Conservation (phyloP, 2,329 filamentous ascomycete species). For the Colletotrichum sp. region DNA sequence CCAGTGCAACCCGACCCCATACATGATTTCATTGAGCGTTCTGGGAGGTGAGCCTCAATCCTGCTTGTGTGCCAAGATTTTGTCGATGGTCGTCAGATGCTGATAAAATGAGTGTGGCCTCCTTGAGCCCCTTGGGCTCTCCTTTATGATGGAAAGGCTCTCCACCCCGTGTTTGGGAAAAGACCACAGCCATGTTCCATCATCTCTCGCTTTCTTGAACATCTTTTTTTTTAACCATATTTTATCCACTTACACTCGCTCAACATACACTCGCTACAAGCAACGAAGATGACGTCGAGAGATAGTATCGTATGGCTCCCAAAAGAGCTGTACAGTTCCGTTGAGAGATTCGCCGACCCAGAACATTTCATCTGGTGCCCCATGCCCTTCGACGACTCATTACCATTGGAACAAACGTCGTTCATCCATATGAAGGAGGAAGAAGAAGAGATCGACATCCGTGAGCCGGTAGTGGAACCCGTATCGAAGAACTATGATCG, state of each 20-base stretch:
- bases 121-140: not conserved
- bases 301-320: slow-evolving; percentile 16
- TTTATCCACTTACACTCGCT: not conserved
- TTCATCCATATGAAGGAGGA: slow-evolving; percentile 3
- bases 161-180: not conserved
- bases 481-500: not conserved
- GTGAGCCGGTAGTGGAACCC: not conserved
- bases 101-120: not conserved
- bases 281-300: not conserved
- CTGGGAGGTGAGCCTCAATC: not conserved
- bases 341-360: slow-evolving; percentile 11
- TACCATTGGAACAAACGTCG: slow-evolving; percentile 13
- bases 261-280: not conserved
- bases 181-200: not conserved
- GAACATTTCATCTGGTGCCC: slow-evolving; percentile 9
- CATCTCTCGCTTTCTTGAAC: not conserved
- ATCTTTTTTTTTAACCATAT: not conserved
- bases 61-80: not conserved
- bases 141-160: not conserved
- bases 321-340: slow-evolving; percentile 15
- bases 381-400: slow-evolving; percentile 12
- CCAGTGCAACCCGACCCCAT: slow-evolving; percentile 14
- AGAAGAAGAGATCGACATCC: not conserved
- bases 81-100: not conserved
- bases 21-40: slow-evolving; percentile 15